Evolutionary conservation across 768 basidiomycete genomes (phyloP).

Genomic region (Fomitopsis serialis): DNA sequence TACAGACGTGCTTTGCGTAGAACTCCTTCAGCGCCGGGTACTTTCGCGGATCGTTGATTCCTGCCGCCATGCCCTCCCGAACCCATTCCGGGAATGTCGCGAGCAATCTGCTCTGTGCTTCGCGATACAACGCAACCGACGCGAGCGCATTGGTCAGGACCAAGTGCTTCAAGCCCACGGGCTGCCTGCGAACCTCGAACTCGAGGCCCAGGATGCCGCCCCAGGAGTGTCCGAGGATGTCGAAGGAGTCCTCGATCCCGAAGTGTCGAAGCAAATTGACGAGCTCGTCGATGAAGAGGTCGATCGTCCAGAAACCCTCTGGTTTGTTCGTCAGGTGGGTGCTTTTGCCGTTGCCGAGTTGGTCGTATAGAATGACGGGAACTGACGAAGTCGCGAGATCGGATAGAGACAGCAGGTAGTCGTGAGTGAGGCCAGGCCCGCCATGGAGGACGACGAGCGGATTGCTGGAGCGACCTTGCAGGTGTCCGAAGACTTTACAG

Average conservation of each 20-base stretch:
- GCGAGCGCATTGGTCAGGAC: slow-evolving; percentile 42
- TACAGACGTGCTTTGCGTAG: too few relatives aligned
- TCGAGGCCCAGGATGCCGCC: slow-evolving; percentile 46
- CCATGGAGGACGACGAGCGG: slow-evolving; percentile 44
- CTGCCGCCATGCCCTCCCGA: too few relatives aligned
- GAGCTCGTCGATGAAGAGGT: slow-evolving; percentile 52
- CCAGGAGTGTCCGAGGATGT: slow-evolving; percentile 53
- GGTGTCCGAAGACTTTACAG: slow-evolving; percentile 38
- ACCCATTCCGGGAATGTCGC: too few relatives aligned
- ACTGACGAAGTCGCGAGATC: slow-evolving; percentile 34
- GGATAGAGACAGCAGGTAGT: slow-evolving; percentile 34
- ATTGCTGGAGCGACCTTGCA: slow-evolving; percentile 24
- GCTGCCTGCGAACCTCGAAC: slow-evolving; percentile 32
- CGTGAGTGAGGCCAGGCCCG: slow-evolving; percentile 39
- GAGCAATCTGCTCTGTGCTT: too few relatives aligned
- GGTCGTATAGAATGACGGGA: slow-evolving; percentile 47
- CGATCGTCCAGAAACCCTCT: slow-evolving; percentile 37
- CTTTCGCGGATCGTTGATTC: too few relatives aligned
- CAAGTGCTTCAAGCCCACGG: slow-evolving; percentile 40
- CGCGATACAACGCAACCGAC: slow-evolving; percentile 39
- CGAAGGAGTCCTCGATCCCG: slow-evolving; percentile 33
- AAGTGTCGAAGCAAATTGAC: slow-evolving; percentile 41
- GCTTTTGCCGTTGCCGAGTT: slow-evolving; percentile 41
- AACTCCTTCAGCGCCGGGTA: too few relatives aligned
- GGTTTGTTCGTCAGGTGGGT: slow-evolving; percentile 35